Conservation (phyloP, 306 rosid species). For the Mimosa bimucronata region DNA sequence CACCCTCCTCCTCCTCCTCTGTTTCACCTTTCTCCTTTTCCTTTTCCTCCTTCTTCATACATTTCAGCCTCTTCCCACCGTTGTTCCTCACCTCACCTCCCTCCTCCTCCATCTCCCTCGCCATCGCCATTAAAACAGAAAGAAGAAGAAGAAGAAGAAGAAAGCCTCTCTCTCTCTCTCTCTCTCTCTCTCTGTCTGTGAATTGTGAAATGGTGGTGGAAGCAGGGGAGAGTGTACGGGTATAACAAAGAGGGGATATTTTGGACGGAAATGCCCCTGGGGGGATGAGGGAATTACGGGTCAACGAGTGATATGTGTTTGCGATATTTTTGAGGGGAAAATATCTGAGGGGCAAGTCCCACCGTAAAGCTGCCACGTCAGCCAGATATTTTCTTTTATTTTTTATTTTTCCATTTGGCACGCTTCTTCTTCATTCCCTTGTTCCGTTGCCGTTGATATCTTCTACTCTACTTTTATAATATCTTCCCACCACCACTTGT, state of each 20-base stretch:
- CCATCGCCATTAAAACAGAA: constrained; percentile 53
- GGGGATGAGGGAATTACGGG: background rate
- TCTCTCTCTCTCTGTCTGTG: background rate
- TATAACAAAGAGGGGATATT: background rate
- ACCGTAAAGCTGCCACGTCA: constrained; percentile 43
- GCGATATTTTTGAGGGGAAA: constrained; percentile 37
- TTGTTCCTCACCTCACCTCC: constrained; percentile 46
- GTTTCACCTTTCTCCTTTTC: constrained; percentile 32
- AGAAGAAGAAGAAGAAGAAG: background rate
- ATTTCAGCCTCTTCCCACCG: constrained; percentile 83
- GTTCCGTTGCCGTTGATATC: background rate
- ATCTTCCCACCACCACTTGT: background rate
- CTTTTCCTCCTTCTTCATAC: constrained; percentile 45
- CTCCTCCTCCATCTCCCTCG: constrained; percentile 52
- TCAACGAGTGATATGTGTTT: constrained; percentile 28
- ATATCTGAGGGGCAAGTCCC: constrained; percentile 40
- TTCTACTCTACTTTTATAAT: background rate
- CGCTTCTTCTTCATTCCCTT: background rate
- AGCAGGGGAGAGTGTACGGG: background rate
- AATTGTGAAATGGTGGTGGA: background rate
- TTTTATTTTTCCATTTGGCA: constrained; percentile 1
- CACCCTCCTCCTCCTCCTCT: constrained; percentile 35
- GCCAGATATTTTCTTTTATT: constrained; percentile 30
- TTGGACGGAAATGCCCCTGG: constrained; percentile 21
- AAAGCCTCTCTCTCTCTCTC: background rate